Percentiles rank a stretch among this genome's conserved stretches.
Conservation (phyloP, 345 rosid species). For the Acer saccharum region DNA sequence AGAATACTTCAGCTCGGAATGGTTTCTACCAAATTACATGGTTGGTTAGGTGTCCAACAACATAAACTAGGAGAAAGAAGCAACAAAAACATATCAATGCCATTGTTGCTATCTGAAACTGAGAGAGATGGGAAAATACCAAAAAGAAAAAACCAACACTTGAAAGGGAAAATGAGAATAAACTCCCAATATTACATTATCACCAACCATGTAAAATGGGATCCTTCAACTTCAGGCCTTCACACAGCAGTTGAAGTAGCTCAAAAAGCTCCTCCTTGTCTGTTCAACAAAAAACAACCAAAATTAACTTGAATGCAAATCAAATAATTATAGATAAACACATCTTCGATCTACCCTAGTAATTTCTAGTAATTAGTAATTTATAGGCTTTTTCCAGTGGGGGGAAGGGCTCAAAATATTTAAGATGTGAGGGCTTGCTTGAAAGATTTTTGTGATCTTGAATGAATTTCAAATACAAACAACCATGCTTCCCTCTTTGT, state of each 20-base stretch:
- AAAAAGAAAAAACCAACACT: not conserved
- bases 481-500: not conserved
- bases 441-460: not conserved
- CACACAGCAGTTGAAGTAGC: conserved; percentile 83
- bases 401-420: not conserved
- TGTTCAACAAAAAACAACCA: conserved; percentile 25
- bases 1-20: no score
- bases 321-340: no score
- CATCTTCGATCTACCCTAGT: not conserved
- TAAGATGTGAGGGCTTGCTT: not conserved
- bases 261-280: conserved; percentile 72
- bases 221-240: conserved; percentile 46
- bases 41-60: not conserved
- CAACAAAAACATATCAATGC: not conserved
- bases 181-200: not conserved
- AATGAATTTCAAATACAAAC: not conserved
- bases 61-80: not conserved
- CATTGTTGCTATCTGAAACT: not conserved
- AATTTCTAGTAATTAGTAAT: no score
- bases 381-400: not conserved
- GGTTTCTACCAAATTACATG: not conserved
- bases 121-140: not conserved
- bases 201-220: not conserved
- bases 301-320: not conserved
- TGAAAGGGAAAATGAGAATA: not conserved